These are phyloP conservation scores for Creolimax fragrantissima DNA, from an alignment of 78 protist genomes.

Conservation along the genomic window DNA sequence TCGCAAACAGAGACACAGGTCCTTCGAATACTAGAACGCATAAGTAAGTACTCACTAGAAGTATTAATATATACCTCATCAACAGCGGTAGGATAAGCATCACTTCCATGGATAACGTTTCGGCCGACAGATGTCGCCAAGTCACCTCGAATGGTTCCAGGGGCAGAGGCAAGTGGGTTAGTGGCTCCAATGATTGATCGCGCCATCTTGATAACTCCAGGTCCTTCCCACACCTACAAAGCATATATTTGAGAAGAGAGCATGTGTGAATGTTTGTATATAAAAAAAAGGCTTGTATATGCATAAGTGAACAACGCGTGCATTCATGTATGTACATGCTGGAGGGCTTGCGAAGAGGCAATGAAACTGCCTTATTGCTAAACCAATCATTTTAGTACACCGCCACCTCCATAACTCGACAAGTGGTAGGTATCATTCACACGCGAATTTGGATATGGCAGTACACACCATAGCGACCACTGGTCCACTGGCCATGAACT, in stretches of 20 bases:
- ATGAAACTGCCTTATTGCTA: too few species aligned
- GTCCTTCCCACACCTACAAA: constrained; percentile 49
- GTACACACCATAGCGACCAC: constrained; percentile 10
- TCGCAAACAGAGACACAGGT: background rate
- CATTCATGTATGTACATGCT: too few species aligned
- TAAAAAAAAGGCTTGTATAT: too few species aligned
- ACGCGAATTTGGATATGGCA: too few species aligned
- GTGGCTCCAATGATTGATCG: constrained; percentile 70
- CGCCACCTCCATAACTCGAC: too few species aligned
- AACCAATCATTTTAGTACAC: too few species aligned
- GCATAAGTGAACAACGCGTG: too few species aligned
- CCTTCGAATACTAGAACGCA: too few species aligned
- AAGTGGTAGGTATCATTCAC: too few species aligned
- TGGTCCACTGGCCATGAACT: constrained; percentile 38
- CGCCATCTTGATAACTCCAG: constrained; percentile 41
- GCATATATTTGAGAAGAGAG: background rate
- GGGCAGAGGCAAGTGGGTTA: background rate
- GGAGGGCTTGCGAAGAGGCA: too few species aligned
- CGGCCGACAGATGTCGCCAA: background rate
- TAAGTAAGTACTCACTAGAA: too few species aligned
- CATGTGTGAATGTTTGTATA: too few species aligned
- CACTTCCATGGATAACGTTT: constrained; percentile 4
- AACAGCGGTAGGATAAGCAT: background rate
- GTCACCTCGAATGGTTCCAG: constrained; percentile 34
- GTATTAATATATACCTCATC: constrained; percentile 20